Evolutionary conservation across 192 early-diverging fungal species (phyloP).

Genomic region (Coemansia sp.): DNA sequence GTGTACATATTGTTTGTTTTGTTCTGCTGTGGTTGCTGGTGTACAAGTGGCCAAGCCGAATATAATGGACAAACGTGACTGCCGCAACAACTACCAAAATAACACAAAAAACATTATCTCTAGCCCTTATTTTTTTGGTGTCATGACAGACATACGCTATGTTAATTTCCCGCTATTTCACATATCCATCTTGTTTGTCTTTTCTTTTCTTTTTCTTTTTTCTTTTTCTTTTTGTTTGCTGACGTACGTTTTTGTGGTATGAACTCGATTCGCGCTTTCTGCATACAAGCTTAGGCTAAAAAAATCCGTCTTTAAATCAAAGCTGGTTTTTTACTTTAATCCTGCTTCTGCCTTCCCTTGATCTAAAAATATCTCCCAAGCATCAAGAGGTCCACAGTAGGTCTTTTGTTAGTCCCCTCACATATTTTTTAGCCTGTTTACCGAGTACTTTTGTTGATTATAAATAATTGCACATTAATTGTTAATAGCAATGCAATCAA

Average conservation of each 20-base stretch:
- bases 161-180: background rate
- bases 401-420: too few relatives aligned
- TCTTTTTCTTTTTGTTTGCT: background rate
- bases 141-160: background rate
- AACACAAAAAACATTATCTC: background rate
- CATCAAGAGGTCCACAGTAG: background rate
- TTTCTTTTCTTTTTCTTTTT: too few relatives aligned
- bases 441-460: background rate
- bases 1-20: slow-evolving; percentile 1
- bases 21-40: background rate
- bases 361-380: background rate
- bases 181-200: background rate
- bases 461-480: background rate
- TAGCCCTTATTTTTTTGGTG: background rate
- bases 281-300: background rate
- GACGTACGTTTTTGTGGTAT: background rate
- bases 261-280: background rate
- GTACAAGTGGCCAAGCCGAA: background rate
- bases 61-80: slow-evolving; percentile 2
- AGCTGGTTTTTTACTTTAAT: background rate
- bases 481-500: background rate
- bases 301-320: background rate
- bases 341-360: background rate
- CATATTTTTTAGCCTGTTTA: background rate
- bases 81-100: background rate